These are phyloP conservation scores for Selaginella moellendorffii DNA, from an alignment of 75 land plant species.

Conservation along the genomic window DNA sequence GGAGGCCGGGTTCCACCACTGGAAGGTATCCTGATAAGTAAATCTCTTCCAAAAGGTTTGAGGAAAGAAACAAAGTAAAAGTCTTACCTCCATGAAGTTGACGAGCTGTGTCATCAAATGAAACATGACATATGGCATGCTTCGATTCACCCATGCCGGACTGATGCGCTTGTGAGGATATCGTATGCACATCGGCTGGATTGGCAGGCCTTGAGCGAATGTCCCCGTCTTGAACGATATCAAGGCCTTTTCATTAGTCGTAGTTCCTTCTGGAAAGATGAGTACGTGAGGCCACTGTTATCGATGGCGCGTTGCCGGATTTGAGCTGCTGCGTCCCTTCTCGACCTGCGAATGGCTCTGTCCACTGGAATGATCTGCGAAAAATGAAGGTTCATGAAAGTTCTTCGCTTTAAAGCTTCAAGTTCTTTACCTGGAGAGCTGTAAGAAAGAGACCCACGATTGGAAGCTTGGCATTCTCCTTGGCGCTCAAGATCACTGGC, in stretches of 20 bases:
- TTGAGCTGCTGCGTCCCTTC: slow-evolving; percentile 25
- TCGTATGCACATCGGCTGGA: slow-evolving; percentile 23
- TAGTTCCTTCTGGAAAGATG: slow-evolving; percentile 30
- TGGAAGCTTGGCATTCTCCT: slow-evolving; percentile 29
- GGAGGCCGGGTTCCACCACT: slow-evolving; percentile 17
- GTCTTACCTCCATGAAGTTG: slow-evolving; percentile 23
- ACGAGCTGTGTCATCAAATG: slow-evolving; percentile 25
- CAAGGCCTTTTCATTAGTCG: slow-evolving; percentile 23
- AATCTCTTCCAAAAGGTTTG: neutral
- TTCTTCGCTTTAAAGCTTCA: neutral
- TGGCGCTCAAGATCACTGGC: slow-evolving; percentile 27
- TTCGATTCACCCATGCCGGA: slow-evolving; percentile 20
- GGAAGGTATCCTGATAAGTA: slow-evolving; percentile 23
- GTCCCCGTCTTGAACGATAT: slow-evolving; percentile 30
- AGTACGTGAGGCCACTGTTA: slow-evolving; percentile 29
- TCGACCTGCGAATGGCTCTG: slow-evolving; percentile 15
- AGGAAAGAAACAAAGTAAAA: neutral
- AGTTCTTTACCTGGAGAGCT: slow-evolving; percentile 22
- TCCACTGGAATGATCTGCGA: slow-evolving; percentile 29
- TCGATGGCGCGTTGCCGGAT: slow-evolving; percentile 25
- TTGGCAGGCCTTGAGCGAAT: slow-evolving; percentile 25
- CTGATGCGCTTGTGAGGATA: slow-evolving; percentile 21
- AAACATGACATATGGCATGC: slow-evolving; percentile 14
- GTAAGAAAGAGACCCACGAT: slow-evolving; percentile 23
- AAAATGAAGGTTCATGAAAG: neutral